Base-by-base conservation (phyloP, 768 basidiomycete species). In the Lyophyllum atratum region DNA sequence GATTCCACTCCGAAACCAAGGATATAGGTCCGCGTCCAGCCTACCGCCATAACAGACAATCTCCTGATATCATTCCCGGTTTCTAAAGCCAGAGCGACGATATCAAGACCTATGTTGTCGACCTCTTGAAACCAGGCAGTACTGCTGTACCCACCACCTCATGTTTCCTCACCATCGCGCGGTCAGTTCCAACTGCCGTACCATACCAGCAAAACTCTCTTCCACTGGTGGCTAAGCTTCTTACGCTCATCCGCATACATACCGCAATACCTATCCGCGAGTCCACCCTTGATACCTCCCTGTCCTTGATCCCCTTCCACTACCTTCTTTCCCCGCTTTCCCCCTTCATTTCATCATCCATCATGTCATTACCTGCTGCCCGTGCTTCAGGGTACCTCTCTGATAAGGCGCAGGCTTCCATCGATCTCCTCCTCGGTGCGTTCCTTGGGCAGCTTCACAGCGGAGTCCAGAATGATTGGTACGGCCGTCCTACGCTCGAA, bases 391-490 rank as follows among this genome's bases (percentile, higher is more conserved):
- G 69, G 52, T 59, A 72, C 26, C 73, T 76, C 26, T 74, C 74
- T 2, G 69, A 71, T 3, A 61, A 73, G 21, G 76, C 84, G 43
- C 68, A 67, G 3, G 64, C 78, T 3, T 70, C 77, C 19, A 64
- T 90, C 54, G 85, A 90, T 55, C 75, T 87, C n/a, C 74, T 79
- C 51, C 72, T 89, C 2, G 90, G 90, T 7, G 69, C 76, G 31
- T 76, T 82, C 63, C 78, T 91, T 34, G 82, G 81, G 6, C 77
- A 84, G 55, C 72, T 90, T n/a, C 90, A 92, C 64, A 76, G 69
- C 11, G 72, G 73, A 22, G 77, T 89, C n/a, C 85, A 87, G 65
- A 90, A 89, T 72, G 87, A 91, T 64, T 90, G 85, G 84, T 92
- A 84, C 61, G 90, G 90, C 3, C 63, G 76, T 3, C 85, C 85